phyloP scores from a whole-genome alignment of 176 grass and related monocot genomes.

The Juncus inflexus region DNA sequence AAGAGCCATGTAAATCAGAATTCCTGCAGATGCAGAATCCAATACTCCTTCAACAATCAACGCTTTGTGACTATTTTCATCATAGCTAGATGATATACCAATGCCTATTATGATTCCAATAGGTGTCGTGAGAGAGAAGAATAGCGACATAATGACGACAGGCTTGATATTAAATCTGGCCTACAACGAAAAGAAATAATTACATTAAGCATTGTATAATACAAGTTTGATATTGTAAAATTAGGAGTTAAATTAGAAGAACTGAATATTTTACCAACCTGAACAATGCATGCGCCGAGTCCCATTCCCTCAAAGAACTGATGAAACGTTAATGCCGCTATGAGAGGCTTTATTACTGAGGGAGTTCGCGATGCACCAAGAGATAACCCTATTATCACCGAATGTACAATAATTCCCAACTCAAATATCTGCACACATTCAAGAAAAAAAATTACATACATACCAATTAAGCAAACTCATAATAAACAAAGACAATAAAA shows the following conservation, averaged over 20 bases:
- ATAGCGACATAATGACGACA: constrained; percentile 40
- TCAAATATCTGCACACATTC: constrained; percentile 37
- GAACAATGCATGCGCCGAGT: constrained; percentile 54
- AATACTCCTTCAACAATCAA: constrained; percentile 54
- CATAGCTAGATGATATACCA: constrained; percentile 46
- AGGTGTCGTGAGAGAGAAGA: constrained; percentile 67
- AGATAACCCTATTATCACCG: constrained; percentile 65
- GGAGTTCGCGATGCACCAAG: constrained; percentile 34
- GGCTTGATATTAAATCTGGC: constrained; percentile 47
- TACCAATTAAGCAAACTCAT: no score
- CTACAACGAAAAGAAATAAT: constrained; percentile 7
- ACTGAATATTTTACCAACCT: constrained; percentile 6
- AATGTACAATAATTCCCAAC: constrained; percentile 58
- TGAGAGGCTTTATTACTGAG: constrained; percentile 36
- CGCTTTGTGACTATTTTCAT: constrained; percentile 53
- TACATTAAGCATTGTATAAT: background rate
- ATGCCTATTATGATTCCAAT: constrained; percentile 48
- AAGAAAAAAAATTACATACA: no score
- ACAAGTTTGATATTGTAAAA: background rate
- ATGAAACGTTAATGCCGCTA: constrained; percentile 55
- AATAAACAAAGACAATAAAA: no score
- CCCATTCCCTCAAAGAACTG: constrained; percentile 73
- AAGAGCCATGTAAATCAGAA: constrained; percentile 69
- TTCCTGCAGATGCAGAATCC: constrained; percentile 53
- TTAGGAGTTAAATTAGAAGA: background rate